phyloP scores from a whole-genome alignment of 2,329 filamentous ascomycete genomes.

The Colletotrichum costaricense region DNA sequence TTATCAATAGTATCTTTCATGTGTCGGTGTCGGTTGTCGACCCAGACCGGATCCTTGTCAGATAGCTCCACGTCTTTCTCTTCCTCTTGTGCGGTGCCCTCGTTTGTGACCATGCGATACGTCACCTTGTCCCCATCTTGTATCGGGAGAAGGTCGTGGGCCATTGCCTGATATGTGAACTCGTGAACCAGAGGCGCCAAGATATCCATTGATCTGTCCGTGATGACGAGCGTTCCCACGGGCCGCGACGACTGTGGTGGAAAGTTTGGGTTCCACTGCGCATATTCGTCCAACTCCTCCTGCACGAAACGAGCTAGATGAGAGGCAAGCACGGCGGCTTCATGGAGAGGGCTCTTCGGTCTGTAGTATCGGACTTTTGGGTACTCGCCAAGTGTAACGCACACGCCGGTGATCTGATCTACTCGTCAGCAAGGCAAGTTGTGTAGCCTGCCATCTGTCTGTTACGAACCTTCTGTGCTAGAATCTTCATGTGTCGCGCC shows the following conservation, averaged over 20 bases:
- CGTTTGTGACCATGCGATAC: conserved; percentile 83
- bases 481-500: conserved; percentile 81
- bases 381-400: conserved; percentile 92
- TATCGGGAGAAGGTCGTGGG: conserved; percentile 90
- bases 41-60: conserved; percentile 95
- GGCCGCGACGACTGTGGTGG: conserved; percentile 83
- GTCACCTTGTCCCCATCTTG: conserved; percentile 89
- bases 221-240: conserved; percentile 84
- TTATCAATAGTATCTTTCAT: conserved; percentile 99
- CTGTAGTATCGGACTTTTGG: conserved; percentile 93
- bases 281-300: conserved; percentile 89
- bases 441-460: conserved; percentile 6
- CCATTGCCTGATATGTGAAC: conserved; percentile 99
- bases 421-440: conserved; percentile 33
- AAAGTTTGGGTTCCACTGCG: conserved; percentile 85
- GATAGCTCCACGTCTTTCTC: conserved; percentile 91
- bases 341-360: conserved; percentile 79
- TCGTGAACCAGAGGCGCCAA: conserved; percentile 91
- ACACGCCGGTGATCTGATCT: conserved; percentile 81
- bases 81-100: conserved; percentile 76
- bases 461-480: conserved; percentile 85
- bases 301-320: conserved; percentile 93
- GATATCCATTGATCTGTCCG: conserved; percentile 93
- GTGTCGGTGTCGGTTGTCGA: conserved; percentile 91
- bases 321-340: conserved; percentile 87